Conservation (phyloP, 2,329 filamentous ascomycete genomes). For the Phialemonium atrogriseum region DNA sequence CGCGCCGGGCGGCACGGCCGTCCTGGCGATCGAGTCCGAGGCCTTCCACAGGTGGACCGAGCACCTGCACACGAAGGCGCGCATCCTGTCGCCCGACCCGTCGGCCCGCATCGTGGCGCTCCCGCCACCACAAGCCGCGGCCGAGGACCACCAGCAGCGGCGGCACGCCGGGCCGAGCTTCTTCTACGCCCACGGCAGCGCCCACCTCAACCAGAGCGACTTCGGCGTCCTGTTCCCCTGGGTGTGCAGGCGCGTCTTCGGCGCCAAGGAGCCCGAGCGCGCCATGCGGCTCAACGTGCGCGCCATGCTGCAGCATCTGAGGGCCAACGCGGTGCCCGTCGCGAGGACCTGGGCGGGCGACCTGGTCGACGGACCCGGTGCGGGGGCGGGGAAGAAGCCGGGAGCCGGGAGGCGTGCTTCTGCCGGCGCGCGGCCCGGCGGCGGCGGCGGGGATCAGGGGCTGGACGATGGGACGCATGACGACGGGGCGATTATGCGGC, state of each 20-base stretch:
- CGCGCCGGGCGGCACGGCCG: constrained; percentile 44
- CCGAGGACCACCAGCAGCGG: constrained; percentile 34
- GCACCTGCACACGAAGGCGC: constrained; percentile 62
- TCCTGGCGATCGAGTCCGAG: constrained; percentile 67
- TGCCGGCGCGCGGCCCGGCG: constrained; percentile 2
- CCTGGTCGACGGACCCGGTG: constrained; percentile 36
- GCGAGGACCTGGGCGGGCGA: constrained; percentile 40
- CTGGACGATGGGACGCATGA: constrained; percentile 31
- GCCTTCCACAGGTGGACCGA: constrained; percentile 72
- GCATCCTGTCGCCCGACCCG: constrained; percentile 52
- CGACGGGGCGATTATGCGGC: constrained; percentile 44
- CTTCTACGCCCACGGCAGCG: constrained; percentile 66
- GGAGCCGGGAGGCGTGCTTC: constrained; percentile 4
- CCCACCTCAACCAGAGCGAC: constrained; percentile 76
- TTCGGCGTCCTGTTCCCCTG: constrained; percentile 78
- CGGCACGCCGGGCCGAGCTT: constrained; percentile 50
- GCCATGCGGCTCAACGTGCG: constrained; percentile 51
- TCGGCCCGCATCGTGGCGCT: constrained; percentile 31
- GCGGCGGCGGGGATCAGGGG: constrained; percentile 7
- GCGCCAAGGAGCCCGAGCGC: constrained; percentile 48
- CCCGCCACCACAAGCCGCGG: too few species aligned
- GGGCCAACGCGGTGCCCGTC: constrained; percentile 40
- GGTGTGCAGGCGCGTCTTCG: constrained; percentile 50
- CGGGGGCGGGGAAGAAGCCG: constrained; percentile 23
- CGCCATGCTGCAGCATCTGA: constrained; percentile 48